Base-by-base conservation (phyloP, 2,329 filamentous ascomycete species). In the Penicillium sp. region DNA sequence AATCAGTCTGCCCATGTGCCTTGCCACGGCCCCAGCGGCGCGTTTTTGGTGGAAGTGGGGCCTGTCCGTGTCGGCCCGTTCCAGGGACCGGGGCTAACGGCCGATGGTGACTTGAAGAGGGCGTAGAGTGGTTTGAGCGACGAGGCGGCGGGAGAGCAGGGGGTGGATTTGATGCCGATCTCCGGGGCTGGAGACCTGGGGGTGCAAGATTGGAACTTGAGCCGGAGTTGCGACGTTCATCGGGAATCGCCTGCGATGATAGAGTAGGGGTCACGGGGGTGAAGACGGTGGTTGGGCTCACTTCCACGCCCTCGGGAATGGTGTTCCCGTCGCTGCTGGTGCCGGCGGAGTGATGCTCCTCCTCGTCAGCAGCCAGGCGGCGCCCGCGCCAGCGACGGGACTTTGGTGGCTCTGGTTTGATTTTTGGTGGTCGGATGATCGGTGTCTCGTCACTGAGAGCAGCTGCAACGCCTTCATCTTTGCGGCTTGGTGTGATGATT, bases 401-500 rank as follows among this genome's bases (percentile, higher is more conserved):
- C 57, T 75, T 78, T 3, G 77, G 77, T 3, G 73, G 73, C 21
- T 71, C 67, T n/a, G 74, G 74, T 55, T 73, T 75, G 44, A 71
- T 52, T 59, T 73, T 75, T 34, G 63, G 56, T 53, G 51, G 56
- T 38, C 56, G 61, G 39, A 59, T 49, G 40, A 38, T 55, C 24
- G 61, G 61, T 5, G 64, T 51, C 22, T 56, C 61, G 40, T 64
- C 39, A 53, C 49, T 49, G 50, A 65, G 45, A 58, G 64, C 60
- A 59, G 57, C 29, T 50, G 49, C 43, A 44, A 55, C 43, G 52
- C 59, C 46, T 48, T 68, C 85, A 44, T 73, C 67, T 54, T 71
- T 75, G 44, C 87, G 82, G 68, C 90, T 91, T 5, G 90, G 91
- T 16, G 91, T 92, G 65, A 92, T 86, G 21, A 93, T 85, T 1